phyloP scores from a whole-genome alignment of 345 rosid species.

The Eucalyptus erythrocorys region DNA sequence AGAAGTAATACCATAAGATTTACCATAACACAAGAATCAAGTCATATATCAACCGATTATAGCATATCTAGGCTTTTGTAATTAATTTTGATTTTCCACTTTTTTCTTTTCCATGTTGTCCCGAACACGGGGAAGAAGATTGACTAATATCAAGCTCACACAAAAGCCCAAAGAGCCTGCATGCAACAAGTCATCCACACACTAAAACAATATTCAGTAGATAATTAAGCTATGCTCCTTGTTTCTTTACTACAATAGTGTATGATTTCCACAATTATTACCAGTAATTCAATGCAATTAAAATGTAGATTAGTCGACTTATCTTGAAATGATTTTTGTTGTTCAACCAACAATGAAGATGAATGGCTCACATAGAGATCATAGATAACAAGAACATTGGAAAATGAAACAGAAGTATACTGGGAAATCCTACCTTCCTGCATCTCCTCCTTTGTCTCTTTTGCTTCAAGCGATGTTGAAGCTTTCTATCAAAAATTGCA shows the following conservation, averaged over 20 bases:
- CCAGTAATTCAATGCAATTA: background rate
- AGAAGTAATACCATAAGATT: background rate
- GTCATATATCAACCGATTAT: background rate
- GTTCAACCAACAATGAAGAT: background rate
- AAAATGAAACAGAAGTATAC: background rate
- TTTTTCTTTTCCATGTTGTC: background rate
- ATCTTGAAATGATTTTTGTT: background rate
- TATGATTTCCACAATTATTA: background rate
- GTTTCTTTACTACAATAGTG: background rate
- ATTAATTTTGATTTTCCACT: background rate
- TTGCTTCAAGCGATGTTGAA: constrained; percentile 69
- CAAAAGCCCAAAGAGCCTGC: background rate
- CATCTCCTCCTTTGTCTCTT: constrained; percentile 44
- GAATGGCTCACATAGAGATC: background rate
- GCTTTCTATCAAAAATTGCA: constrained; percentile 58
- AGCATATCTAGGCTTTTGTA: background rate
- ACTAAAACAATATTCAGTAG: background rate
- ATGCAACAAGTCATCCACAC: background rate
- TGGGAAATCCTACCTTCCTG: constrained; percentile 31
- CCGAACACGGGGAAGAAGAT: background rate
- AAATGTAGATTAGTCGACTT: background rate
- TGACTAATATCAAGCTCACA: background rate
- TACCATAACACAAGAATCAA: constrained; percentile 6
- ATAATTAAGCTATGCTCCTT: background rate
- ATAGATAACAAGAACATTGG: background rate